These are phyloP conservation scores for Helianthus tuberosus DNA, from an alignment of 129 eudicot species.

Conservation along the genomic window DNA sequence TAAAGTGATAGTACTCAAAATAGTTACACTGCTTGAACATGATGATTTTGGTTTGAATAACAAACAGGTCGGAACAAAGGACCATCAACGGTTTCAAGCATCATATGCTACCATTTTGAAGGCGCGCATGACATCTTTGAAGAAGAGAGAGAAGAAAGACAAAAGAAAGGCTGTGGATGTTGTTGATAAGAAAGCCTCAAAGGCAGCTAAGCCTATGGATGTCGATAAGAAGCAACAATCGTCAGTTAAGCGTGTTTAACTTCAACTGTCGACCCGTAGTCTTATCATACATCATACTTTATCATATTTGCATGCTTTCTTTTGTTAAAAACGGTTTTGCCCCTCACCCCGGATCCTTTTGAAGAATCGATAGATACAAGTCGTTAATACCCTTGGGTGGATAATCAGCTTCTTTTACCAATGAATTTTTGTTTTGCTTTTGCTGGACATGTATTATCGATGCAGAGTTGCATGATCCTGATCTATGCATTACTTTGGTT, in stretches of 20 bases:
- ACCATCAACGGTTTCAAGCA: conserved; percentile 97
- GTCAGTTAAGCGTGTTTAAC: conserved; percentile 36
- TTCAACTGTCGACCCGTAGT: conserved; percentile 36
- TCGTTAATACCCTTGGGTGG: conserved; percentile 14
- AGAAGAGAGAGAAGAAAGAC: conserved; percentile 92
- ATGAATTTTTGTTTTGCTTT: conserved; percentile 16
- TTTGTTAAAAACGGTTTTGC: conserved; percentile 19
- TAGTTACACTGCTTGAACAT: neutral
- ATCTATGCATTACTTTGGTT: conserved; percentile 5
- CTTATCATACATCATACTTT: conserved; percentile 15
- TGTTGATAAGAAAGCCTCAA: conserved; percentile 56
- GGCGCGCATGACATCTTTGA: conserved; percentile 88
- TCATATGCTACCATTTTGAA: conserved; percentile 84
- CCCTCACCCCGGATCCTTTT: conserved; percentile 5
- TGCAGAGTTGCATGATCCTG: conserved; percentile 12
- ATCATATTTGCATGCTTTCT: conserved; percentile 15
- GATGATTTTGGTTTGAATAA: neutral
- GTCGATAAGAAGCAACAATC: conserved; percentile 5
- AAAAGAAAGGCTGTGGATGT: conserved; percentile 67
- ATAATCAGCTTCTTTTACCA: conserved; percentile 13
- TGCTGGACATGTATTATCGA: conserved; percentile 18
- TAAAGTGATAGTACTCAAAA: neutral
- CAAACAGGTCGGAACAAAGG: conserved; percentile 72
- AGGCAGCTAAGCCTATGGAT: conserved; percentile 23
- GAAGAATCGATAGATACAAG: conserved; percentile 22